These are phyloP conservation scores for Colletotrichum sojae DNA, from an alignment of 2,329 filamentous ascomycete species.

Conservation along the genomic window DNA sequence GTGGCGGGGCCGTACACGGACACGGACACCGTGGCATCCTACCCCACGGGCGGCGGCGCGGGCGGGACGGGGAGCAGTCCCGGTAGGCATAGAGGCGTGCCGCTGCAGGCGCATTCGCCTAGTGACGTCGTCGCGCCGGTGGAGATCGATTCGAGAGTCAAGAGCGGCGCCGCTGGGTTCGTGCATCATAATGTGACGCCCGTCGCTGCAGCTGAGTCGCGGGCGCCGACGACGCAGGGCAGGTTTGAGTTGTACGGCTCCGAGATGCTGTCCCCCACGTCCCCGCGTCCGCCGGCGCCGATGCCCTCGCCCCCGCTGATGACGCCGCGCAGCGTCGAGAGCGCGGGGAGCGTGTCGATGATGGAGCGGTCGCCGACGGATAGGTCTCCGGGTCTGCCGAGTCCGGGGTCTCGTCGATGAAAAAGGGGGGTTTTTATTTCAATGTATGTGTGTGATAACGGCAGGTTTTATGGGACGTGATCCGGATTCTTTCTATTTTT, in stretches of 20 bases:
- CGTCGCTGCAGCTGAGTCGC: slow-evolving; percentile 11
- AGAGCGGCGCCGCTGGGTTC: not conserved
- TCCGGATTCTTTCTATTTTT: not conserved
- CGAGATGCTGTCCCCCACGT: slow-evolving; percentile 44
- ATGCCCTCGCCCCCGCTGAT: slow-evolving; percentile 23
- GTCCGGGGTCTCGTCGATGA: slow-evolving; percentile 3
- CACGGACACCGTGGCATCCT: slow-evolving; percentile 42
- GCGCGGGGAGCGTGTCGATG: slow-evolving; percentile 19
- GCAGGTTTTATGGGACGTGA: not conserved
- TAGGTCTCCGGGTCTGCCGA: slow-evolving; percentile 9
- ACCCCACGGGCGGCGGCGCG: slow-evolving; percentile 7
- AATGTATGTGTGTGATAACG: not conserved
- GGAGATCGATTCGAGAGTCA: slow-evolving; percentile 63
- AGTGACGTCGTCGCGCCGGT: slow-evolving; percentile 66
- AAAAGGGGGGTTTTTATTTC: not conserved
- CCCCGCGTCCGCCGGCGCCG: not conserved
- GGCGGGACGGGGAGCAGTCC: slow-evolving; percentile 48
- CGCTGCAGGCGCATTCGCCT: slow-evolving; percentile 60
- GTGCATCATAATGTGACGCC: slow-evolving; percentile 11
- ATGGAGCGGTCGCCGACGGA: slow-evolving; percentile 32
- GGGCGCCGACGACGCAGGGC: slow-evolving; percentile 48
- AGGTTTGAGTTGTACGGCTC: slow-evolving; percentile 63
- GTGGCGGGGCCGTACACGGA: slow-evolving; percentile 63
- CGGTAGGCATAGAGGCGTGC: slow-evolving; percentile 55
- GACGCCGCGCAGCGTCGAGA: slow-evolving; percentile 29